phyloP scores from a whole-genome alignment of 148 eudicot species.

The Rhododendron williamsianum region DNA sequence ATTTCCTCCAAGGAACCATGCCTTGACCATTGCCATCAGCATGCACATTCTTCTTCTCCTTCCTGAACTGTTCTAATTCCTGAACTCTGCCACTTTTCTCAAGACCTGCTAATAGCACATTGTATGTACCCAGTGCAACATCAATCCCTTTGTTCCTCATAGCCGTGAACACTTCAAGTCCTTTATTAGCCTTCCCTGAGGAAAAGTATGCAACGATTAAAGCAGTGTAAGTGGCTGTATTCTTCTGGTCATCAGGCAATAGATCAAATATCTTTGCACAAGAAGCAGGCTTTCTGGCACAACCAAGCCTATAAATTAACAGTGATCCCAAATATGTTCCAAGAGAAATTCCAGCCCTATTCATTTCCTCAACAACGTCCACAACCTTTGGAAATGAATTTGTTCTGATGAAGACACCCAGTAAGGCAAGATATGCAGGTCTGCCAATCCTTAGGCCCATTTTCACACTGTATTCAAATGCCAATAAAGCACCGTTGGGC shows the following conservation, averaged over 20 bases:
- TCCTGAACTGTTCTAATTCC: conserved; percentile 37
- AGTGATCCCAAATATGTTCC: conserved; percentile 46
- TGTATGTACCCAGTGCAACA: conserved; percentile 42
- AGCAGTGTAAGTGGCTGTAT: conserved; percentile 48
- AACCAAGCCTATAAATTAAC: conserved; percentile 62
- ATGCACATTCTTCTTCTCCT: conserved; percentile 49
- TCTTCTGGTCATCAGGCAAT: conserved; percentile 48
- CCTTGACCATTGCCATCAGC: conserved; percentile 14
- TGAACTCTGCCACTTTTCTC: conserved; percentile 41
- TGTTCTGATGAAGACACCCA: conserved; percentile 51
- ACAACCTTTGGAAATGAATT: conserved; percentile 43
- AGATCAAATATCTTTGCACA: conserved; percentile 46
- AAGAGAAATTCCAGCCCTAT: conserved; percentile 30
- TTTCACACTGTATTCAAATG: conserved; percentile 45
- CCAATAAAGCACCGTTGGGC: conserved; percentile 42
- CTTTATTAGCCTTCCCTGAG: conserved; percentile 49
- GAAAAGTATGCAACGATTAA: conserved; percentile 53
- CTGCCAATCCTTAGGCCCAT: conserved; percentile 36
- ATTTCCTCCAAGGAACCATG: conserved; percentile 34
- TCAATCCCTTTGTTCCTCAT: conserved; percentile 48
- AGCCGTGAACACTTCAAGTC: conserved; percentile 35
- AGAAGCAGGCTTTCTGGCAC: conserved; percentile 35
- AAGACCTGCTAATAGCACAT: conserved; percentile 54
- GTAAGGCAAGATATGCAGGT: conserved; percentile 50
- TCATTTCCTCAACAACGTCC: conserved; percentile 51